Evolutionary conservation across 768 basidiomycete genomes (phyloP).

Genomic region (Hydnum rufescens): DNA sequence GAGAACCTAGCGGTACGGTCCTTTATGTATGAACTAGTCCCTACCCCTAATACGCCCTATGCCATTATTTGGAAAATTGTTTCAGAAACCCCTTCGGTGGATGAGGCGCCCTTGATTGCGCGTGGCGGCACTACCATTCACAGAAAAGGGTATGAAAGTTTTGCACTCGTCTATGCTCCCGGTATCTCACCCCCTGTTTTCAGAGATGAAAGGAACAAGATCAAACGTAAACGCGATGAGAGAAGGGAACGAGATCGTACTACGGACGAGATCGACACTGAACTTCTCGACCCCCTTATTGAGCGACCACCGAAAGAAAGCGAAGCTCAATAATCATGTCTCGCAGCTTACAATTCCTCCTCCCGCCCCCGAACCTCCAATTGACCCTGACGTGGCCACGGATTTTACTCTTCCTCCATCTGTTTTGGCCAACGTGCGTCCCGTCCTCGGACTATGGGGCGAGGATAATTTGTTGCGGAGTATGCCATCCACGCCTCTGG

Average conservation of each 20-base stretch:
- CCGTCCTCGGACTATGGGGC: slow-evolving; percentile 1
- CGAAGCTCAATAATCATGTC: neutral
- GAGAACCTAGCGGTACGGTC: slow-evolving; percentile 56
- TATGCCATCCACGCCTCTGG: slow-evolving; percentile 52
- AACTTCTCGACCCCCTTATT: slow-evolving; percentile 5
- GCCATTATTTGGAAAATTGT: neutral
- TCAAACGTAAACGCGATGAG: neutral
- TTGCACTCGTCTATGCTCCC: neutral
- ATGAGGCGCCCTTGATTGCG: neutral
- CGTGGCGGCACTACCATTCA: neutral
- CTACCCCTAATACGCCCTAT: neutral
- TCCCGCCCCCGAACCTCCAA: slow-evolving; percentile 5
- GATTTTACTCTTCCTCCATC: slow-evolving; percentile 6
- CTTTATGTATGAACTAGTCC: slow-evolving; percentile 8
- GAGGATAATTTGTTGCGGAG: slow-evolving; percentile 3
- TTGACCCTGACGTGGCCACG: slow-evolving; percentile 4
- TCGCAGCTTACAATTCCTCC: slow-evolving; percentile 5
- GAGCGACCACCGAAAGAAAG: slow-evolving; percentile 5
- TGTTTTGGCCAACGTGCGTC: neutral
- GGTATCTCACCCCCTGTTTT: neutral
- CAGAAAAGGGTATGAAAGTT: neutral
- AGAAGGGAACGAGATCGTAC: slow-evolving; percentile 8
- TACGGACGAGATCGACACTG: slow-evolving; percentile 6
- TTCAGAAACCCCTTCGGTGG: slow-evolving; percentile 1
- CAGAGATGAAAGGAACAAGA: neutral